Conservation (phyloP, 2,329 filamentous ascomycete genomes). For the Herpotrichia juniperi region DNA sequence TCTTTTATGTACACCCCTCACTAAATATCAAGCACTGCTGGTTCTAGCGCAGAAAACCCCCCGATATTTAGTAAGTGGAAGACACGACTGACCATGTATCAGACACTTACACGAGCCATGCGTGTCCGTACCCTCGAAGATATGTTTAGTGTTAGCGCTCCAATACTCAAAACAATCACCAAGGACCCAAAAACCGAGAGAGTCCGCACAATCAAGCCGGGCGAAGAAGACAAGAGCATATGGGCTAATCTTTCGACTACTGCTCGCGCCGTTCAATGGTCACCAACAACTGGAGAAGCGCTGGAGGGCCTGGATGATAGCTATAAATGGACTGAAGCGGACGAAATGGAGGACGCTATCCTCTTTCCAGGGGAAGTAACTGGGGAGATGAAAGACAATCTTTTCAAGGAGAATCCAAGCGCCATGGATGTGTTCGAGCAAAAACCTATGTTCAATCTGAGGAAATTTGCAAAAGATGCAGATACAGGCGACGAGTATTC, state of each 20-base stretch:
- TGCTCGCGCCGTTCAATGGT: conserved; percentile 14
- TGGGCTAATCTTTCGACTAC: conserved; percentile 39
- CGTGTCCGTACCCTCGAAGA: conserved; percentile 37
- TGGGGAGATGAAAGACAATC: conserved; percentile 23
- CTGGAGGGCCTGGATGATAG: conserved; percentile 28
- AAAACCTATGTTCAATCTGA: conserved; percentile 16
- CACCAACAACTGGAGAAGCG: conserved; percentile 14
- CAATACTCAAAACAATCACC: conserved; percentile 47
- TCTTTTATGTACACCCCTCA: no score
- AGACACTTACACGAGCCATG: conserved; percentile 47
- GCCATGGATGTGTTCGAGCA: conserved; percentile 23
- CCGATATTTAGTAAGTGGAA: no score
- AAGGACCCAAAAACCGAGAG: conserved; percentile 42
- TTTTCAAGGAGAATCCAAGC: conserved; percentile 22
- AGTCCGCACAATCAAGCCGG: conserved; percentile 45
- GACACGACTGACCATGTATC: no score
- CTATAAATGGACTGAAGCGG: conserved; percentile 46
- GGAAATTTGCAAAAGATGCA: conserved; percentile 23
- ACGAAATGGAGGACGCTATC: conserved; percentile 49
- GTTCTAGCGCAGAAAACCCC: no score
- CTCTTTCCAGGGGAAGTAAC: conserved; percentile 47
- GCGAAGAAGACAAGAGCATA: conserved; percentile 39
- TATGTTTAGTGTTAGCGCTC: conserved; percentile 36
- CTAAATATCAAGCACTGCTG: no score
- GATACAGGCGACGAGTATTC: conserved; percentile 24